Base-by-base conservation (phyloP, 371 early-diverging fungal genomes). In the Blastocladiella emersonii region DNA sequence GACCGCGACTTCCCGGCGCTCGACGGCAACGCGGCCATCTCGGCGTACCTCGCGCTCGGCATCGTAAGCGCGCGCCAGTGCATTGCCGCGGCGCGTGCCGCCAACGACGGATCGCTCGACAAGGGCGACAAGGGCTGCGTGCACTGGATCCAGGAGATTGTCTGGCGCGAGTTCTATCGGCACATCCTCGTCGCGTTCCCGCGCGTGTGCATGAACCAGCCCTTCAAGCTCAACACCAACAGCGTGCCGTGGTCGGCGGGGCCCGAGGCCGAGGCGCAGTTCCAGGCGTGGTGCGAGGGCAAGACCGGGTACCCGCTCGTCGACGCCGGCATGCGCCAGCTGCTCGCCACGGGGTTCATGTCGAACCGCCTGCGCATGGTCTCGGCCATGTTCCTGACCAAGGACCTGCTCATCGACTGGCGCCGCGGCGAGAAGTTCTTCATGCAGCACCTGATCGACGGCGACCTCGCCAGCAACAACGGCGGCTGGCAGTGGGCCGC, bases 401-500 rank as follows among this genome's bases (percentile, higher is more conserved):
- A 85, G 69, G 80, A 86, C 59, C 70, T 88, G 30, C 74, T 81
- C 0, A 17, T 85, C 68, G 75, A 83, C 66, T 88, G 88, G 88
- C 72, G 76, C 23, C 21, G 55, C 44, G 86, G 85, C 15, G 86
- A 86, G 66, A 61, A 70, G 48, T 80, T 74, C 67, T 85, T 87
- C 65, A 78, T 77, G 75, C 61, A 66, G n/a, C 37, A 74, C 60
- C 65, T 85, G 45, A 77, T 87, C 48, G 88, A 87, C 67, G 81
- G 82, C 37, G 86, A 87, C 64, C 75, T 84, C 10, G 78, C 85
- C 6, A 69, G 70, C 49, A 86, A 86, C 72, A 85, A 84, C 61
- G 88, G 88, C 15, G 86, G 86, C 1, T 87, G 88, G 88, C 85
- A 85, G 62, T 85, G 85, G 85, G 68, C 77, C 36, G 83, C 84